A percentile compares a stretch with the other conserved stretches of the same genome.
Conservation (phyloP, 1,284 basidiomycete species). For the Ceratobasidium sp. region DNA sequence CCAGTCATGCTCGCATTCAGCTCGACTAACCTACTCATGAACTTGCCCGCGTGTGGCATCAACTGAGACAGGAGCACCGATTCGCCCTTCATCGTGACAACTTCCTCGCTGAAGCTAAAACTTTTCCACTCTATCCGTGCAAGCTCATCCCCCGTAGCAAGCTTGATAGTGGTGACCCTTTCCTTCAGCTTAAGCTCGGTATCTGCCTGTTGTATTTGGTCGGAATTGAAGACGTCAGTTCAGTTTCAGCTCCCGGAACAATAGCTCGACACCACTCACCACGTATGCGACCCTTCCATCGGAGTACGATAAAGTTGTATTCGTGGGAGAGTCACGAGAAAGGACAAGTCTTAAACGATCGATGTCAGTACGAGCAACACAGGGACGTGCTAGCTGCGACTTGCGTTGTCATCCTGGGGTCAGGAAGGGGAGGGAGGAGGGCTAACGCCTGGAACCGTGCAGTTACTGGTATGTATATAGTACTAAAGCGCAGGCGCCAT, state of each 20-base stretch:
- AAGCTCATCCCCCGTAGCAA: constrained; percentile 1
- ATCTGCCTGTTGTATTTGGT: not conserved
- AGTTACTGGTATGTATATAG: no score
- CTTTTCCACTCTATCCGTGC: constrained; percentile 15
- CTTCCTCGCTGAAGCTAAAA: constrained; percentile 9
- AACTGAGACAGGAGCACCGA: constrained; percentile 8
- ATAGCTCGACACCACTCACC: not conserved
- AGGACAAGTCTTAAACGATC: constrained; percentile 8
- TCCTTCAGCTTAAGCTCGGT: constrained; percentile 15
- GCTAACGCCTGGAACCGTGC: no score
- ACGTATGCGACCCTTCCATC: constrained; percentile 28
- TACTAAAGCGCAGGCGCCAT: no score
- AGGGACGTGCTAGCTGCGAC: not conserved
- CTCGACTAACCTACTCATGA: constrained; percentile 23
- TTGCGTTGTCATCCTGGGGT: constrained; percentile 25
- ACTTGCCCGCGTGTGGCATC: constrained; percentile 8
- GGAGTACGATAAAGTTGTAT: not conserved
- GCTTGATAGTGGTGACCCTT: constrained; percentile 14
- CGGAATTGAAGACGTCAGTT: not conserved
- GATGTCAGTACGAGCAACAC: not conserved
- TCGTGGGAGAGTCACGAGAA: constrained; percentile 27
- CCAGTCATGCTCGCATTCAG: not conserved
- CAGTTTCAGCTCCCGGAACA: no score
- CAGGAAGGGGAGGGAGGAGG: not conserved
- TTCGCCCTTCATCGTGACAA: constrained; percentile 16